A percentile compares a stretch with the other conserved stretches of the same genome.
Conservation (phyloP, 176 grass and related monocot species). For the Saccharum officinarum region DNA sequence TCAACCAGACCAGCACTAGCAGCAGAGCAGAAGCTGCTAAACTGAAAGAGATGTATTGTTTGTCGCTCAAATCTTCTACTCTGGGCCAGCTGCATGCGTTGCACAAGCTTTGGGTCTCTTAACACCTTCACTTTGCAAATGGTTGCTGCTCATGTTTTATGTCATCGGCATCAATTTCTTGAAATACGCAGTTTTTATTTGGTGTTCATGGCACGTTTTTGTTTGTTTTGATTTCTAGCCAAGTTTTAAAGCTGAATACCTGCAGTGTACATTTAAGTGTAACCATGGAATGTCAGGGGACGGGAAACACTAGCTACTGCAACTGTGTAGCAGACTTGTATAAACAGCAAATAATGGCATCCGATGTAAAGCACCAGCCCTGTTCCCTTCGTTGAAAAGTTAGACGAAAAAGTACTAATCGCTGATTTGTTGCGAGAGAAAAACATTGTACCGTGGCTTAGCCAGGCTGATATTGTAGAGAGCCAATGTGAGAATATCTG, state of each 20-base stretch:
- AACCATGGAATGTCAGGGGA: not conserved
- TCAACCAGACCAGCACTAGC: constrained; percentile 38
- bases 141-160: not conserved
- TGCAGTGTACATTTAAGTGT: not conserved
- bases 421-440: no score
- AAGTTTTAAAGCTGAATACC: not conserved
- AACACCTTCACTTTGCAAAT: not conserved
- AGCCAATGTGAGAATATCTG: not conserved
- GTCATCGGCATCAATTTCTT: not conserved
- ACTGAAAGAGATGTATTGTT: constrained; percentile 77
- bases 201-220: not conserved
- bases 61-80: constrained; percentile 69
- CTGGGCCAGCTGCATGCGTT: constrained; percentile 62
- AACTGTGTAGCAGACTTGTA: not conserved
- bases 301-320: not conserved
- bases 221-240: not conserved
- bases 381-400: no score
- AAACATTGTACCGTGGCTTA: no score
- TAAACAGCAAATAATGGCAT: not conserved
- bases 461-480: not conserved
- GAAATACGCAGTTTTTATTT: not conserved
- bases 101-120: constrained; percentile 66
- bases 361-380: not conserved
- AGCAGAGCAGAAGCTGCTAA: constrained; percentile 54
- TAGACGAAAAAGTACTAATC: no score